These are phyloP conservation scores for Keithomyces neogunnii DNA, from an alignment of 2,329 filamentous ascomycete species.

Conservation along the genomic window DNA sequence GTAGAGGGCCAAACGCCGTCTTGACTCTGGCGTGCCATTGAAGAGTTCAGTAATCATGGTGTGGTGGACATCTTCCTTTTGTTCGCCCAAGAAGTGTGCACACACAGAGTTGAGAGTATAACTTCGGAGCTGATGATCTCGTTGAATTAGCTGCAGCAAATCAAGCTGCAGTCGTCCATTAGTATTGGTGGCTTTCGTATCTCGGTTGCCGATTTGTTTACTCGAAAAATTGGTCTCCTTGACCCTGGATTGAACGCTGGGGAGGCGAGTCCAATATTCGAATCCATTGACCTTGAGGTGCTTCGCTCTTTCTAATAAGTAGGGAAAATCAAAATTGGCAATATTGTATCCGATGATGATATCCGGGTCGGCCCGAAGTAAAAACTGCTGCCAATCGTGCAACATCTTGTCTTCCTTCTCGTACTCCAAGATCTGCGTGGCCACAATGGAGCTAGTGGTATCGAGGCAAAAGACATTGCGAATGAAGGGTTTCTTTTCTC, in stretches of 20 bases:
- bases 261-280: conserved; percentile 79
- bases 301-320: conserved; percentile 79
- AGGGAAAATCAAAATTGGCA: conserved; percentile 96
- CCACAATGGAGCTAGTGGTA: conserved; percentile 86
- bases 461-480: conserved; percentile 95
- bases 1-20: conserved; percentile 85
- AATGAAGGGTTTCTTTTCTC: conserved; percentile 91
- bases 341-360: conserved; percentile 99
- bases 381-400: conserved; percentile 82
- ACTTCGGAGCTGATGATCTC: conserved; percentile 90
- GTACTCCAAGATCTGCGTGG: conserved; percentile 84
- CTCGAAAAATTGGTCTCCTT: conserved; percentile 86
- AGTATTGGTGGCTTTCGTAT: conserved; percentile 90
- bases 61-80: conserved; percentile 97
- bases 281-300: conserved; percentile 75
- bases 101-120: conserved; percentile 97
- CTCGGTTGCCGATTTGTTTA: conserved; percentile 96
- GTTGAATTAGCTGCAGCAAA: conserved; percentile 85
- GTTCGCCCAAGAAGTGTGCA: conserved; percentile 88
- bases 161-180: conserved; percentile 91
- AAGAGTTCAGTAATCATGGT: conserved; percentile 99
- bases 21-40: conserved; percentile 90
- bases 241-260: conserved; percentile 58
- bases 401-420: conserved; percentile 80
- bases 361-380: conserved; percentile 86